phyloP scores from a whole-genome alignment of 768 basidiomycete species.

The Leccinum aurantiacum region DNA sequence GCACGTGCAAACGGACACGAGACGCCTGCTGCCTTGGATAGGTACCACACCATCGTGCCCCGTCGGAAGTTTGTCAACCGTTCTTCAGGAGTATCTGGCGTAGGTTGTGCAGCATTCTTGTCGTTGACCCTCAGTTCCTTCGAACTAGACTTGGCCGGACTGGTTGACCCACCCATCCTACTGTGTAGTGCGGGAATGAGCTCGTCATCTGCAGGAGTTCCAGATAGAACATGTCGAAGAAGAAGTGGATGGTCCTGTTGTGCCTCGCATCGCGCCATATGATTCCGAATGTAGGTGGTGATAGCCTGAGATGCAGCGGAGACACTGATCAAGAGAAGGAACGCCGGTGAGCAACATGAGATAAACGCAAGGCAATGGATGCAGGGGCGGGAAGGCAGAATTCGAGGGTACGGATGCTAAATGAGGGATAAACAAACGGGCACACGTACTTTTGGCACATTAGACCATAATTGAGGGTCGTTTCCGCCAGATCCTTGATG shows the following conservation, averaged over 20 bases:
- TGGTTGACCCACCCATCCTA: constrained; percentile 63
- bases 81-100: constrained; percentile 20
- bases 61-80: constrained; percentile 72
- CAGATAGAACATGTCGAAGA: constrained; percentile 68
- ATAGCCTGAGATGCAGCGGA: constrained; percentile 82
- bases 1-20: constrained; percentile 74
- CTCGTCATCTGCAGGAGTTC: constrained; percentile 71
- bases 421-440: constrained; percentile 8
- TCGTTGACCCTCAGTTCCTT: constrained; percentile 27
- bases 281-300: constrained; percentile 77
- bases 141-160: constrained; percentile 29
- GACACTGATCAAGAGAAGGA: constrained; percentile 41
- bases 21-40: constrained; percentile 70
- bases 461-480: constrained; percentile 61
- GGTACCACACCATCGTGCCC: constrained; percentile 81
- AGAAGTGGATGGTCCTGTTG: constrained; percentile 75
- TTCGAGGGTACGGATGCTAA: constrained; percentile 14
- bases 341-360: constrained; percentile 12
- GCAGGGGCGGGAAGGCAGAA: constrained; percentile 5
- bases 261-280: constrained; percentile 66
- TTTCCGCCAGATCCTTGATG: constrained; percentile 80
- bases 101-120: constrained; percentile 18
- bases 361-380: constrained; percentile 11
- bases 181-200: constrained; percentile 71
- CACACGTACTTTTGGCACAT: constrained; percentile 70